Percentiles rank a stretch among this genome's conserved stretches.
phyloP scores from a whole-genome alignment of 1,139 yeast species.

The Starmera stellimalicola region DNA sequence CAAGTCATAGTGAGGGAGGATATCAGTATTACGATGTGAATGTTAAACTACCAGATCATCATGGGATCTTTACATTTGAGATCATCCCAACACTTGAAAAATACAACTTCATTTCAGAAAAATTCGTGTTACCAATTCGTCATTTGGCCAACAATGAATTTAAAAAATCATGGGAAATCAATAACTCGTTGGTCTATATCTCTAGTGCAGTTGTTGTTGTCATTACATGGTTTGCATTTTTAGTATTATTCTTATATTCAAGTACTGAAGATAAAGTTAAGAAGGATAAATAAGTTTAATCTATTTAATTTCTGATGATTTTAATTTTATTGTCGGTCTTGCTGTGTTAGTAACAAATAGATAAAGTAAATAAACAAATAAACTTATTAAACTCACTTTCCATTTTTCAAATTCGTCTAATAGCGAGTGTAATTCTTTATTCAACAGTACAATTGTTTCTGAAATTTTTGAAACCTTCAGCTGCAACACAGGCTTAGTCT shows the following conservation, averaged over 20 bases:
- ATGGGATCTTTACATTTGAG: conserved; percentile 88
- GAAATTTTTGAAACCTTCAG: conserved; percentile 41
- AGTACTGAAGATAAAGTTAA: conserved; percentile 9
- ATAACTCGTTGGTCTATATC: conserved; percentile 89
- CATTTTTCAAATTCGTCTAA: conserved; percentile 55
- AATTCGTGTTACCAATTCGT: conserved; percentile 72
- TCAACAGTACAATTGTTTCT: conserved; percentile 35
- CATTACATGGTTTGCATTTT: conserved; percentile 66
- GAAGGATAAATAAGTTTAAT: not conserved
- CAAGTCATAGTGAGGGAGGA: conserved; percentile 22
- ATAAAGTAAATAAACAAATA: not conserved
- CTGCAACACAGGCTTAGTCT: conserved; percentile 60
- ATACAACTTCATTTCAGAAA: conserved; percentile 51
- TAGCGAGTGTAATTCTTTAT: conserved; percentile 35
- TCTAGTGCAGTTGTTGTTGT: conserved; percentile 64
- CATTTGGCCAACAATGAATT: conserved; percentile 95
- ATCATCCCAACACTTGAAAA: conserved; percentile 80
- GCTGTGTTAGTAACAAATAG: conserved; percentile 2
- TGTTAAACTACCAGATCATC: conserved; percentile 86
- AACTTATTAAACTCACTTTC: conserved; percentile 29
- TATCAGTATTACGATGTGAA: conserved; percentile 39
- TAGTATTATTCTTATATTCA: conserved; percentile 41
- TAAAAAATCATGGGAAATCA: conserved; percentile 86
- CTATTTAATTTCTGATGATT: conserved; percentile 34
- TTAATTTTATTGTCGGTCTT: conserved; percentile 53